Evolutionary conservation across 495 filamentous ascomycete species (phyloP), one percentile per base, ranked within the genome.

Genomic region (Symbiotaphrina buchneri): DNA sequence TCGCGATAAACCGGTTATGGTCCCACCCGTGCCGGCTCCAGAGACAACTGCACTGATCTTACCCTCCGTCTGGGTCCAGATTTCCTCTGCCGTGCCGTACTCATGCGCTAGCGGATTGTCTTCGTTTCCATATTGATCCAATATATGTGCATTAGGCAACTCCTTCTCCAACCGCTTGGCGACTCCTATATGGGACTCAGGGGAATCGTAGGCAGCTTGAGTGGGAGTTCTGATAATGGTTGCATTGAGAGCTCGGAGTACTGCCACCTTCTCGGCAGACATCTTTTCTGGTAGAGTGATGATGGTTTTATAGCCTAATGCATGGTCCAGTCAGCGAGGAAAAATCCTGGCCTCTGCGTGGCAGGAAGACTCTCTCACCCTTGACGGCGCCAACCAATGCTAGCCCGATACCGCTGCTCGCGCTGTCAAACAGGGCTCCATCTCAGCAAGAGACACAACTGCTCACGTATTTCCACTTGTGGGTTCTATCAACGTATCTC

Each of bases 281-380:
- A 99, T 99, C 60, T 99, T 99, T 56, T 99, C 87, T 22, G 87
- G 87, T 2, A 99, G 68, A 0, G 87, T 99, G 45, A 99, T 99
- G 51, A 99, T 94, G 10, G 80, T 87, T 51, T 85, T 87, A 55
- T 99, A 97, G 30, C 71, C 63, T 63, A 36, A 4, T 16, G 5
- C 26, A 4, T 26, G 11, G 20, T n/a, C n/a, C n/a, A n/a, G n/a
- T n/a, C n/a, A n/a, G n/a, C n/a, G n/a, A n/a, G 32, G 34, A 28
- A 30, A 16, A 24, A 20, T 32, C 7, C 28, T 18, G 19, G 13
- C 8, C 11, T 19, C 18, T 21, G 5, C 18, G 22, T 8, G 17
- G 19, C 13, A 1, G 23, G 21, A 13, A 32, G 3, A 2, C 15
- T 13, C 4, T 23, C 15, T 37, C 38, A 60, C 78, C 84, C 57